Evolutionary conservation across 2,329 filamentous ascomycete species (phyloP).

Genomic region (Pseudogymnoascus sp.): DNA sequence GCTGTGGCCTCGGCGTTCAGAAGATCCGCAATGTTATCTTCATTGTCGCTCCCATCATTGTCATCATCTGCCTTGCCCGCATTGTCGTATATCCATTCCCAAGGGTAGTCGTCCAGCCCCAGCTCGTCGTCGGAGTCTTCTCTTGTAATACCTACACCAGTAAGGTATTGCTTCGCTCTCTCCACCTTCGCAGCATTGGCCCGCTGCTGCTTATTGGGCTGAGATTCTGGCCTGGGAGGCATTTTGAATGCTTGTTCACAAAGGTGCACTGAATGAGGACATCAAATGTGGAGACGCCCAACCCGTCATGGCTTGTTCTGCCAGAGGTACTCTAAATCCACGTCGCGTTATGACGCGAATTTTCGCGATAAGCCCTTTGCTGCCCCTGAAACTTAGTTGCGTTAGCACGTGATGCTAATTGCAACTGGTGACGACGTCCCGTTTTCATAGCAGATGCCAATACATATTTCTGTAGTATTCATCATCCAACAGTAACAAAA

Average conservation of each 20-base stretch:
- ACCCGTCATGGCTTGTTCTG: neutral
- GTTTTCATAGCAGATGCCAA: neutral
- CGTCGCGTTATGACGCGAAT: neutral
- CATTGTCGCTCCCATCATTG: constrained; percentile 9
- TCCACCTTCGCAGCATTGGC: constrained; percentile 25
- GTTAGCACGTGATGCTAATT: constrained; percentile 5
- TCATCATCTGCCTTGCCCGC: constrained; percentile 14
- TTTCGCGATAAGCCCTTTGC: neutral
- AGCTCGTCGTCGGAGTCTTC: constrained; percentile 88
- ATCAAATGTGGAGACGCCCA: neutral
- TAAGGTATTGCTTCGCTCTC: constrained; percentile 34
- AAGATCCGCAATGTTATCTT: constrained; percentile 16
- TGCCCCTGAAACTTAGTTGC: neutral
- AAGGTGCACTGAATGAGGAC: neutral
- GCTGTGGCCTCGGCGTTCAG: constrained; percentile 16
- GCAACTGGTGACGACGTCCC: neutral
- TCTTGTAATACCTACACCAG: constrained; percentile 27
- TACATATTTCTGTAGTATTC: neutral
- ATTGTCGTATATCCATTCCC: constrained; percentile 68
- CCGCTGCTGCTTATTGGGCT: constrained; percentile 17
- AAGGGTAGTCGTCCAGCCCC: constrained; percentile 59
- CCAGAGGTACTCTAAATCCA: neutral
- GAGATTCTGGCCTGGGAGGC: constrained; percentile 20
- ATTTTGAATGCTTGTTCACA: constrained; percentile 19
- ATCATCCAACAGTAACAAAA: neutral